Base-by-base conservation (phyloP, 139 green algal genomes). In the Coccomyxa sp. region DNA sequence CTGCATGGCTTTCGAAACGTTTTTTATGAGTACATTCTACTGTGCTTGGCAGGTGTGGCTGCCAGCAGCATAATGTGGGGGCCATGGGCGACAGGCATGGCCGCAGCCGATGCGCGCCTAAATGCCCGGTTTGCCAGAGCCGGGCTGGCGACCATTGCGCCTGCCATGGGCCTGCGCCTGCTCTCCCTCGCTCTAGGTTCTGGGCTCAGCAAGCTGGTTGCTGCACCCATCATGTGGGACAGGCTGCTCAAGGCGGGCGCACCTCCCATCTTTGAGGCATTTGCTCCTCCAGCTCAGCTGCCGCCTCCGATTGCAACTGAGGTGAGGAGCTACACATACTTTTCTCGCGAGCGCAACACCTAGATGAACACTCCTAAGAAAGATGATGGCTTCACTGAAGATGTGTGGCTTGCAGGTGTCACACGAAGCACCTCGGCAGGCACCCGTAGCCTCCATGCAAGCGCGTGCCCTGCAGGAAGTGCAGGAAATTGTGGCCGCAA, bases 1-100 rank as follows among this genome's bases (percentile, higher is more conserved):
- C n/a, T n/a, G n/a, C n/a, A n/a, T n/a, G n/a, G n/a, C n/a, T n/a
- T n/a, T n/a, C n/a, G n/a, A n/a, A n/a, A n/a, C n/a, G n/a, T n/a
- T n/a, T n/a, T n/a, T n/a, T n/a, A n/a, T n/a, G n/a, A n/a, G n/a
- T n/a, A n/a, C n/a, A n/a, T n/a, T 51, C 38, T 51, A 51, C 38
- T 51, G 38, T 51, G 38, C 38, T 51, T 51, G 7, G 79, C 63
- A 63, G 80, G 80, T n/a, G 25, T 79, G 38, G 38, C 38, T 7
- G 38, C 38, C 38, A 51, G 11, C 25, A 79, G 67, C 80, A 58
- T 83, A 13, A 63, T 77, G 31, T 83, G 80, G 80, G 80, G 80
- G 27, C 80, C 31, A 28, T 88, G 84, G 78, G 30, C n/a, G 31
- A 66, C 28, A 10, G 76, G 66, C 71, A 89, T 90, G 86, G 88